These are phyloP conservation scores for Entophlyctis luteolus DNA, from an alignment of 192 early-diverging fungal genomes.

Conservation along the genomic window DNA sequence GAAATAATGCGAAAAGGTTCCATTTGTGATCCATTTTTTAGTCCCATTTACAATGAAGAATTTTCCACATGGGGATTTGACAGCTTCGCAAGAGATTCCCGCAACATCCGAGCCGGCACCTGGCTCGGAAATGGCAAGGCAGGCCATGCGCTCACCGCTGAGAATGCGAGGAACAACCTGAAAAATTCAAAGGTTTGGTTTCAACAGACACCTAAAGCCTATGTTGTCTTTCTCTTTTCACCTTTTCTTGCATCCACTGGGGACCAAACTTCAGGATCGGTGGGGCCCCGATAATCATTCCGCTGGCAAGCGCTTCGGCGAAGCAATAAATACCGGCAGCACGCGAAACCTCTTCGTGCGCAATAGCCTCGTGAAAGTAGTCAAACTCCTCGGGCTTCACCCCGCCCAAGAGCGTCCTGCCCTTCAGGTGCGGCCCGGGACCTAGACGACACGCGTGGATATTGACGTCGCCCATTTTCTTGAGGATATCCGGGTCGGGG, in stretches of 20 bases:
- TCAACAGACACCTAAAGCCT: too few species aligned
- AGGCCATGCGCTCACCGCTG: constrained; percentile 48
- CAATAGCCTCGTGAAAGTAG: constrained; percentile 52
- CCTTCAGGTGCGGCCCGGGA: constrained; percentile 44
- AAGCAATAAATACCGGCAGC: constrained; percentile 34
- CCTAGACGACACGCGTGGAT: constrained; percentile 42
- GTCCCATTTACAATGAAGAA: constrained; percentile 49
- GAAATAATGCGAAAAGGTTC: constrained; percentile 47
- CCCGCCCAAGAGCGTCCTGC: constrained; percentile 34
- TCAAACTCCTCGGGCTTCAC: constrained; percentile 52
- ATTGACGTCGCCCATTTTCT: constrained; percentile 41
- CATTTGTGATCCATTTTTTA: constrained; percentile 57
- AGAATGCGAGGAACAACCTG: constrained; percentile 34
- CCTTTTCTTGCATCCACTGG: constrained; percentile 39
- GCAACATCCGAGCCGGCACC: constrained; percentile 19
- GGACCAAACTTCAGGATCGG: constrained; percentile 47
- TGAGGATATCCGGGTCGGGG: constrained; percentile 18
- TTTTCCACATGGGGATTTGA: constrained; percentile 32
- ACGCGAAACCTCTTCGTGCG: constrained; percentile 40
- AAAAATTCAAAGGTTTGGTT: too few species aligned
- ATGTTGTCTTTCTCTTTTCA: too few species aligned
- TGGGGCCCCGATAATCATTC: constrained; percentile 46
- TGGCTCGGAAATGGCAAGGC: constrained; percentile 53
- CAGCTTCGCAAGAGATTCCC: constrained; percentile 37
- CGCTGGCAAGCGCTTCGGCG: constrained; percentile 25